Evolutionary conservation across 257 asterid species (phyloP).

Genomic region (Nicotiana tabacum): DNA sequence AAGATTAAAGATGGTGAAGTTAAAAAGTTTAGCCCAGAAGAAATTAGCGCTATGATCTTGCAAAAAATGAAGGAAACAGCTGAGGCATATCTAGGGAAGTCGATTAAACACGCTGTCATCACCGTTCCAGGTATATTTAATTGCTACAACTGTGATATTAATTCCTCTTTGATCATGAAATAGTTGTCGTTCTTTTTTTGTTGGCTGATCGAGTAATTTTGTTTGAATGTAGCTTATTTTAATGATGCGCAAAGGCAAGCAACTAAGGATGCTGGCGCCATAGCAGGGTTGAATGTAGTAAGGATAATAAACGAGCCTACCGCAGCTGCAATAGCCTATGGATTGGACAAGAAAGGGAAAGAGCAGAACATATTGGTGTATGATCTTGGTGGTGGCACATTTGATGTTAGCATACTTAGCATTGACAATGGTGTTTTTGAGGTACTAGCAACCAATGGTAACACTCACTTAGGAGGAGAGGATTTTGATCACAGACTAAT

Average conservation of each 20-base stretch:
- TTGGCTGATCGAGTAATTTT: not conserved
- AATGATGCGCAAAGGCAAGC: slow-evolving; percentile 19
- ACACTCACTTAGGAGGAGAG: slow-evolving; percentile 29
- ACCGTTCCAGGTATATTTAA: slow-evolving; percentile 17
- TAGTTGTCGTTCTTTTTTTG: not conserved
- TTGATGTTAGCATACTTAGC: slow-evolving; percentile 21
- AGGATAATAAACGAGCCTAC: slow-evolving; percentile 12
- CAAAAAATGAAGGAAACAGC: slow-evolving; percentile 29
- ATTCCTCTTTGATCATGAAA: not conserved
- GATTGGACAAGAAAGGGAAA: slow-evolving; percentile 8
- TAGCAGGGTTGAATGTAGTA: slow-evolving; percentile 15
- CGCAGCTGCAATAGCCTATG: slow-evolving; percentile 4
- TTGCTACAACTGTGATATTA: not conserved
- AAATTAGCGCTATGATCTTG: slow-evolving; percentile 23
- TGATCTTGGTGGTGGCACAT: slow-evolving; percentile 18
- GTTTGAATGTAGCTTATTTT: slow-evolving; percentile 6
- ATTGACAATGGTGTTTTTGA: slow-evolving; percentile 29
- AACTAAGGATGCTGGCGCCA: slow-evolving; percentile 14
- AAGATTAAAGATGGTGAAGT: slow-evolving; percentile 19
- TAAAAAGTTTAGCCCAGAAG: slow-evolving; percentile 23
- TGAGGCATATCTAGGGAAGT: slow-evolving; percentile 20
- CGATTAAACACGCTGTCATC: slow-evolving; percentile 19
- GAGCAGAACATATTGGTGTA: slow-evolving; percentile 6
- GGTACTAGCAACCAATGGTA: slow-evolving; percentile 24
- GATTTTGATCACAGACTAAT: slow-evolving; percentile 22